Base-by-base conservation (phyloP, 2,329 filamentous ascomycete species). In the Lachnellula suecica region DNA sequence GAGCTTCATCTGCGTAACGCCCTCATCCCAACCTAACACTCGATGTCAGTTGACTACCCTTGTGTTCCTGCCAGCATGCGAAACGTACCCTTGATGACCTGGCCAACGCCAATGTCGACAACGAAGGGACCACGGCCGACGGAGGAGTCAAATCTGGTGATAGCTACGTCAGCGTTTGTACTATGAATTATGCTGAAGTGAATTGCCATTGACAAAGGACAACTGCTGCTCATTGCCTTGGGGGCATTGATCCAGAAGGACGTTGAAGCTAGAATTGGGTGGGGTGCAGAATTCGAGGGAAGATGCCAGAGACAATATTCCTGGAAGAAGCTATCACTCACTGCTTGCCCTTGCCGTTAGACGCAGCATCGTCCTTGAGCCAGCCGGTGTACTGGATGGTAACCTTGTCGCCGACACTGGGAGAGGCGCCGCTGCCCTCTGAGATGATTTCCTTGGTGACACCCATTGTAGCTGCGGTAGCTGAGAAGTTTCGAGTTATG, bases 321-420 rank as follows among this genome's bases (percentile, higher is more conserved):
- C n/a, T n/a, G n/a, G n/a, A n/a, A n/a, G n/a, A n/a, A n/a, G n/a
- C n/a, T n/a, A 41, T 44, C 35, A 73, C 86, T 66, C 76, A 96
- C 91, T 91, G 68, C 23, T 71, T 73, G 65, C 92, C 92, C 79
- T 88, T 83, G 66, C 82, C 77, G 52, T 83, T 77, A 17, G 79
- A 72, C 69, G 82, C 73, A 59, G 67, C 73, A 20, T 75, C 66
- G 66, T 95, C 86, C 73, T 87, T 88, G 59, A 97, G 79, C 74
- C 78, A 96, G 65, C 94, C 94, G 38, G 88, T 94, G 80, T 97
- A 97, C 74, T 94, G 84, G 68, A 97, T 96, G 67, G 81, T 83
- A 66, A 97, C 89, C 23, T 74, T 82, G 70, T 97, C 84, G 60
- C 89, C 88, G 15, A 68, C 65, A 60, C 73, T 68, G 52, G 93